Evolutionary conservation across 371 early-diverging fungal species (phyloP).

Genomic region (Lichtheimia ramosa): DNA sequence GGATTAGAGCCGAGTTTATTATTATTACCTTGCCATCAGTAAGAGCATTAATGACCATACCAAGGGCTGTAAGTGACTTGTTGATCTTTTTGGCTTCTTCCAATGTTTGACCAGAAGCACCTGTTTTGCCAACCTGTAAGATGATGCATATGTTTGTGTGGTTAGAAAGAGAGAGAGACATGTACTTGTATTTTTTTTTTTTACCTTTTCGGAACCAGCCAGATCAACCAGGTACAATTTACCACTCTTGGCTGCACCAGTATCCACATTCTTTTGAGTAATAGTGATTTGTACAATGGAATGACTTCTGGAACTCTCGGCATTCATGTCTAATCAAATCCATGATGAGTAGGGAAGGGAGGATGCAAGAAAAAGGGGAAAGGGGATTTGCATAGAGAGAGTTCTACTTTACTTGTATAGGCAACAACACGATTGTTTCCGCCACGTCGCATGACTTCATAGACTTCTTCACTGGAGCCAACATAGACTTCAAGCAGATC

Average conservation of each 20-base stretch:
- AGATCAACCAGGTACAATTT: constrained; percentile 97
- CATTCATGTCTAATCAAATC: constrained; percentile 88
- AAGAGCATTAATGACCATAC: constrained; percentile 98
- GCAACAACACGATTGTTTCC: constrained; percentile 88
- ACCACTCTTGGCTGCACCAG: constrained; percentile 87
- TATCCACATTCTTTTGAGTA: constrained; percentile 88
- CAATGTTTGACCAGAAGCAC: constrained; percentile 96
- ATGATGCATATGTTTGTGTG: not conserved
- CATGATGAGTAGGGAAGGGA: not conserved
- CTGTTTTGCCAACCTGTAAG: constrained; percentile 87
- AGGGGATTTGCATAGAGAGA: not conserved
- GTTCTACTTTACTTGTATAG: constrained; percentile 70
- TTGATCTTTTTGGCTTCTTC: constrained; percentile 99
- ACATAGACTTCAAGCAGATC: constrained; percentile 94
- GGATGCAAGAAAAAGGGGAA: not conserved
- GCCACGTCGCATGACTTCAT: constrained; percentile 93
- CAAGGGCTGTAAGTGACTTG: constrained; percentile 95
- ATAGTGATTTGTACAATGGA: constrained; percentile 97
- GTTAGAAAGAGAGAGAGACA: not conserved
- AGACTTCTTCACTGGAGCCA: constrained; percentile 90
- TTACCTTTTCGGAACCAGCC: constrained; percentile 98
- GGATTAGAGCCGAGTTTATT: too few species aligned
- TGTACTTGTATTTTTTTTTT: too few species aligned
- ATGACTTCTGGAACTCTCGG: constrained; percentile 94
- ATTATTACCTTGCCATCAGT: constrained; percentile 81